Evolutionary conservation across 2,329 filamentous ascomycete genomes (phyloP).

Genomic region (Nigrospora oryzae): DNA sequence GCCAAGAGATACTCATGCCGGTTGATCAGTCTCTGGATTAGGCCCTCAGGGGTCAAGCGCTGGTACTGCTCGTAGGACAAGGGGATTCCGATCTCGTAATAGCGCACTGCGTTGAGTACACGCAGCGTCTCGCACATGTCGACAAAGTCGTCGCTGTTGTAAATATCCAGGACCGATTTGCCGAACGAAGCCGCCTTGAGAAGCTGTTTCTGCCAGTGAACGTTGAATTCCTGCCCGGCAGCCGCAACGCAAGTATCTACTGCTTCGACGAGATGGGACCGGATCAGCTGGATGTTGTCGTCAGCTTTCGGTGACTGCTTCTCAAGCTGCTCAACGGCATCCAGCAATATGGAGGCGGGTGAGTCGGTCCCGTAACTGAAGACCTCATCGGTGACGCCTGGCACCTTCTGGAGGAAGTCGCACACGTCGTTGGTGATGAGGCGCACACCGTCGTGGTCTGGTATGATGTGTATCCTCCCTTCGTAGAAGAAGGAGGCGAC

Average conservation of each 20-base stretch:
- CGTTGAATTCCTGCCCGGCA: slow-evolving; percentile 82
- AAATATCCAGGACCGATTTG: slow-evolving; percentile 93
- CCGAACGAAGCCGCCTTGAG: slow-evolving; percentile 96
- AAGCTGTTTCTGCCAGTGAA: slow-evolving; percentile 89
- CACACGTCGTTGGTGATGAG: slow-evolving; percentile 90
- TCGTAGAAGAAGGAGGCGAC: slow-evolving; percentile 81
- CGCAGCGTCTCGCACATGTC: slow-evolving; percentile 94
- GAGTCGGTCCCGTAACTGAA: slow-evolving; percentile 85
- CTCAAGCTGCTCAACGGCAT: slow-evolving; percentile 86
- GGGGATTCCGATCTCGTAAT: slow-evolving; percentile 83
- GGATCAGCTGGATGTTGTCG: slow-evolving; percentile 93
- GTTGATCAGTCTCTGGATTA: slow-evolving; percentile 80
- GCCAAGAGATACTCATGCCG: slow-evolving; percentile 88
- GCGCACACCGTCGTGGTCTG: slow-evolving; percentile 79
- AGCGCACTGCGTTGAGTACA: slow-evolving; percentile 85
- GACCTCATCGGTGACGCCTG: slow-evolving; percentile 76
- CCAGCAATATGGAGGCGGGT: slow-evolving; percentile 83
- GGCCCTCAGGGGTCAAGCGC: slow-evolving; percentile 76
- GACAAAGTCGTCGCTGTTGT: slow-evolving; percentile 97
- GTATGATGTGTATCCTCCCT: slow-evolving; percentile 78
- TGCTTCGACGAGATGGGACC: slow-evolving; percentile 78
- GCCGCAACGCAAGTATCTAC: slow-evolving; percentile 92
- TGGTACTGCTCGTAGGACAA: slow-evolving; percentile 92
- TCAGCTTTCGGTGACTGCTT: slow-evolving; percentile 94
- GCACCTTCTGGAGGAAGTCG: slow-evolving; percentile 93